Base-by-base conservation (phyloP, 2,329 filamentous ascomycete genomes). In the Fusarium subtropicale region DNA sequence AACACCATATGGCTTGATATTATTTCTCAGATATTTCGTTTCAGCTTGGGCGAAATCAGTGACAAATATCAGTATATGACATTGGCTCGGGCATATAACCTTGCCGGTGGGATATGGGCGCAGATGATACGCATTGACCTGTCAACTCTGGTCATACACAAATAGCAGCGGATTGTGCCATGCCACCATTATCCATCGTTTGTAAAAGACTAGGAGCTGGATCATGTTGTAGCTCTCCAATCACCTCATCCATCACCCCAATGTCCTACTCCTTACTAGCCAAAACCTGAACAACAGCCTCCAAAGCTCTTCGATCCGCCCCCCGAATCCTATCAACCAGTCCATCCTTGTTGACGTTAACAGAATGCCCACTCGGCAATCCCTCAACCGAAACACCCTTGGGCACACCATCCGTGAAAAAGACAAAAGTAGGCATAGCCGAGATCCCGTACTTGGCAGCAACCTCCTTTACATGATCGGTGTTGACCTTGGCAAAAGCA, bases 351-450 rank as follows among this genome's bases (percentile, higher is more conserved):
- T 65, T 73, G 4, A 74, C 42, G 24, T 46, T 65, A 2, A 78
- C 72, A 24, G 76, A 74, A 31, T 56, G 60, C 7, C 68, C 53
- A 9, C 50, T 59, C 16, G 59, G 31, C 8, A 77, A 12, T 0
- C 74, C 67, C 18, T 77, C 65, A 16, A 68, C 73, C 22, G 65
- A 58, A 6, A 78, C 67, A 5, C 69, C 71, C 48, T 66, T 68
- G 9, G 74, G 74, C 79, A 91, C 80, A 68, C 91, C 92, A 74
- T 90, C 81, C 85, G 92, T 91, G 87, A 94, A 97, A 75, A 96
- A 80, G 46, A 91, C 76, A 84, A 97, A 97, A 22, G 93, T 97
- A 56, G 94, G 94, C 94, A 97, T 97, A 78, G 94, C 93, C 74
- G 91, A 89, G 78, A 97, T 88, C 66, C 87, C 88, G 71, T 94